Conservation (phyloP, 208 protist genomes). For the Acanthamoeba rhysodes region DNA sequence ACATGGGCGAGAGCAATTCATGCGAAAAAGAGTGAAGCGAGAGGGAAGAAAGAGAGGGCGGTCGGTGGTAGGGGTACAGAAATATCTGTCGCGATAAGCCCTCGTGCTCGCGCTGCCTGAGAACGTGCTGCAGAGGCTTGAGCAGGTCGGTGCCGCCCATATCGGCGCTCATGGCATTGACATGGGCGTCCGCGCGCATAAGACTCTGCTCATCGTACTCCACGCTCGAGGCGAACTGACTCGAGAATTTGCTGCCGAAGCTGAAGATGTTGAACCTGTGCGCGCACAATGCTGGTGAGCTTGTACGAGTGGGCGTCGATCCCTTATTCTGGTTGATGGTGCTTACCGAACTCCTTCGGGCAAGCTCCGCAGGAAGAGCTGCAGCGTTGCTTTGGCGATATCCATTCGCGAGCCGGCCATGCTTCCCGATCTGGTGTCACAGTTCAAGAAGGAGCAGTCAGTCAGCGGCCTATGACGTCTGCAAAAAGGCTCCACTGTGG, state of each 20-base stretch:
- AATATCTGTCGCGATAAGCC: constrained; percentile 76
- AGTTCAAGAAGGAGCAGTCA: background rate
- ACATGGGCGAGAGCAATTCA: no score
- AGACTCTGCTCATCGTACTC: constrained; percentile 73
- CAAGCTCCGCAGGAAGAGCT: constrained; percentile 81
- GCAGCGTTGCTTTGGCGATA: constrained; percentile 74
- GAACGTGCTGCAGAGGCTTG: constrained; percentile 58
- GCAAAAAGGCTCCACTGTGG: background rate
- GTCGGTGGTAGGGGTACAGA: background rate
- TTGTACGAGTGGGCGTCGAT: background rate
- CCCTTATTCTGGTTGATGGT: no score
- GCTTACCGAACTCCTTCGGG: constrained; percentile 55
- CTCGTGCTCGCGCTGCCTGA: background rate
- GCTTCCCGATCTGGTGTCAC: constrained; percentile 73
- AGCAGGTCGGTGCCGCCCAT: constrained; percentile 84
- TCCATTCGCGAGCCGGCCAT: constrained; percentile 79
- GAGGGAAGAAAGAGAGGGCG: no score
- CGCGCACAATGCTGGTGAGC: background rate
- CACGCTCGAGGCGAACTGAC: background rate
- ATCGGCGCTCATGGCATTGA: constrained; percentile 61
- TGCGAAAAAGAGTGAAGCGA: no score
- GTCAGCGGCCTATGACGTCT: no score
- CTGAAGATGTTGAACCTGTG: constrained; percentile 72
- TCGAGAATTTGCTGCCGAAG: constrained; percentile 77
- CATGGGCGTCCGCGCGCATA: constrained; percentile 11